phyloP scores from a whole-genome alignment of 129 eudicot species.

The Flaveria sonorensis region DNA sequence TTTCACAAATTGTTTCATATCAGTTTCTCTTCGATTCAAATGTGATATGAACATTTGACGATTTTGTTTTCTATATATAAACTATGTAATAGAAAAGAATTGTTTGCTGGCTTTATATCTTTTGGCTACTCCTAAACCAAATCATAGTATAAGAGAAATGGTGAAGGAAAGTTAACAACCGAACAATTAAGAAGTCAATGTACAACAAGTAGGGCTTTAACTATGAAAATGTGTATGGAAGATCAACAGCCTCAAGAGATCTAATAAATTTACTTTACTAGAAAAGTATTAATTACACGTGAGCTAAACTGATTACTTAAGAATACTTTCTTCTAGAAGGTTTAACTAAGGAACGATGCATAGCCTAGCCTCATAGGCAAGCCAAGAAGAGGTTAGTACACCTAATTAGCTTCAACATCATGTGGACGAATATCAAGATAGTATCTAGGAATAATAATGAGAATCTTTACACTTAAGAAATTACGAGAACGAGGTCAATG shows the following conservation, averaged over 20 bases:
- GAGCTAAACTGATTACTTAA: not conserved
- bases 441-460: slow-evolving; percentile 4
- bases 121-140: not conserved
- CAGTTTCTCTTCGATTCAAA: not conserved
- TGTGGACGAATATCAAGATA: not conserved
- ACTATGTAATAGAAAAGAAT: not conserved
- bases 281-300: not conserved
- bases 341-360: not conserved
- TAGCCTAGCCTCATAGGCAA: not conserved
- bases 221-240: not conserved
- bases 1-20: no score
- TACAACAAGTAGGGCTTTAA: not conserved
- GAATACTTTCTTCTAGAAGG: slow-evolving; percentile 2
- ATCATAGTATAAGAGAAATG: not conserved
- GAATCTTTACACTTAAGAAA: not conserved
- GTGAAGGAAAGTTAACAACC: not conserved
- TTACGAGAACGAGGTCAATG: not conserved
- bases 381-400: not conserved
- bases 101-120: not conserved
- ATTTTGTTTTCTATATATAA: not conserved
- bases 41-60: not conserved
- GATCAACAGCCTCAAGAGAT: not conserved
- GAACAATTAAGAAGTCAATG: not conserved
- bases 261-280: not conserved
- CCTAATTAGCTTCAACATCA: slow-evolving; percentile 8